phyloP scores from a whole-genome alignment of 2,329 filamentous ascomycete genomes.

The Hymenoscyphus fraxineus region DNA sequence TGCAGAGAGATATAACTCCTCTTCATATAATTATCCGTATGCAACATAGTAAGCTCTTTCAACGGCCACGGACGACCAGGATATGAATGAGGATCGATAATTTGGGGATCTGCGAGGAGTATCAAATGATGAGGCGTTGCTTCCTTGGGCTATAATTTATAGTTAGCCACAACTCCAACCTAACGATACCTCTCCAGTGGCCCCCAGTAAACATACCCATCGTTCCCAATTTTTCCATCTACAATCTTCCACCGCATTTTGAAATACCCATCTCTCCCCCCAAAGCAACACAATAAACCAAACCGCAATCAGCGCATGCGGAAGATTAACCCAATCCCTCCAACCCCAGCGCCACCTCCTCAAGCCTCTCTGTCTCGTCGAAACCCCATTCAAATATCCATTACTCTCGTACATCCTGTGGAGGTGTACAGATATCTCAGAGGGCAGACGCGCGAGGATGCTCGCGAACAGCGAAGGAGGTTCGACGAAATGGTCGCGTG shows the following conservation, averaged over 20 bases:
- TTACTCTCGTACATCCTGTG: conserved; percentile 25
- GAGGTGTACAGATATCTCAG: conserved; percentile 24
- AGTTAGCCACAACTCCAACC: conserved; percentile 7
- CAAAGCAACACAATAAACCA: conserved; percentile 79
- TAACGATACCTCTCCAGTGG: conserved; percentile 5
- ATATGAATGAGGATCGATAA: conserved; percentile 73
- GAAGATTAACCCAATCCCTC: conserved; percentile 56
- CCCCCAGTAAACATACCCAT: conserved; percentile 59
- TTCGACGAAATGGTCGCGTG: conserved; percentile 29
- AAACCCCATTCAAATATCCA: conserved; percentile 10
- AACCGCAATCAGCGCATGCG: conserved; percentile 63
- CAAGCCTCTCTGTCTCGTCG: conserved; percentile 19
- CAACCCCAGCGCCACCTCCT: conserved; percentile 43
- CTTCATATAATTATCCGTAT: conserved; percentile 88
- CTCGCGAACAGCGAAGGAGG: conserved; percentile 29
- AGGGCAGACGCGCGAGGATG: conserved; percentile 24
- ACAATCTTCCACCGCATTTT: conserved; percentile 66
- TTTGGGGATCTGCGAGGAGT: conserved; percentile 68
- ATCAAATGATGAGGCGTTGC: conserved; percentile 74
- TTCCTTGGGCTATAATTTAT: conserved; percentile 58
- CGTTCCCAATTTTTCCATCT: conserved; percentile 85
- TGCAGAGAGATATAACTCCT: conserved; percentile 80
- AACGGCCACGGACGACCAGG: conserved; percentile 68
- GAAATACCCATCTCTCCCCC: conserved; percentile 79
- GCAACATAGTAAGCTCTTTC: conserved; percentile 60